Percentiles rank a stretch among this genome's conserved stretches.
phyloP scores from a whole-genome alignment of 495 filamentous ascomycete species.

The Parathielavia appendiculata region DNA sequence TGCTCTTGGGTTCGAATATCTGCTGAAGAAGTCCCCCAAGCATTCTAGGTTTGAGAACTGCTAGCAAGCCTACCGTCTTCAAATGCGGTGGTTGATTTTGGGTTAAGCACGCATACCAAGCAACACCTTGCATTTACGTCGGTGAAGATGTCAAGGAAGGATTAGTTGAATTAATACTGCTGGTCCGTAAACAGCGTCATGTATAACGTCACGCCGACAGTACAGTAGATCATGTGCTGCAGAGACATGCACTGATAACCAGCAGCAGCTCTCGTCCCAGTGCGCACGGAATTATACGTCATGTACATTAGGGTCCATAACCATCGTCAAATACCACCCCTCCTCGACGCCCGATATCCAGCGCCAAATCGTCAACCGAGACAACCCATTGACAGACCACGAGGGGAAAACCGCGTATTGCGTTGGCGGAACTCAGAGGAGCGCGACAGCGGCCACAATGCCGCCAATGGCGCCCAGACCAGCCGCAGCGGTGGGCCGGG shows the following conservation, averaged over 20 bases:
- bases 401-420: not conserved
- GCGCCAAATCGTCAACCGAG: not conserved
- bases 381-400: not conserved
- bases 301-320: not conserved
- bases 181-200: not conserved
- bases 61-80: no score
- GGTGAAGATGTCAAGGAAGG: not conserved
- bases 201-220: not conserved
- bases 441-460: constrained; percentile 29
- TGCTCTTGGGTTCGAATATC: not conserved
- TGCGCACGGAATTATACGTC: constrained; percentile 6
- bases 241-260: not conserved
- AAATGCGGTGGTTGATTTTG: no score
- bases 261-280: not conserved
- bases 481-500: constrained; percentile 26
- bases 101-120: no score
- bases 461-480: constrained; percentile 34
- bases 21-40: no score
- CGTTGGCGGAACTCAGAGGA: constrained; percentile 20
- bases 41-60: no score
- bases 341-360: not conserved
- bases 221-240: not conserved
- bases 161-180: constrained; percentile 9
- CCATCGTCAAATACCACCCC: not conserved
- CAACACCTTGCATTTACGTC: no score